phyloP scores from a whole-genome alignment of 2,329 filamentous ascomycete genomes.

The Cercospora sp. region DNA sequence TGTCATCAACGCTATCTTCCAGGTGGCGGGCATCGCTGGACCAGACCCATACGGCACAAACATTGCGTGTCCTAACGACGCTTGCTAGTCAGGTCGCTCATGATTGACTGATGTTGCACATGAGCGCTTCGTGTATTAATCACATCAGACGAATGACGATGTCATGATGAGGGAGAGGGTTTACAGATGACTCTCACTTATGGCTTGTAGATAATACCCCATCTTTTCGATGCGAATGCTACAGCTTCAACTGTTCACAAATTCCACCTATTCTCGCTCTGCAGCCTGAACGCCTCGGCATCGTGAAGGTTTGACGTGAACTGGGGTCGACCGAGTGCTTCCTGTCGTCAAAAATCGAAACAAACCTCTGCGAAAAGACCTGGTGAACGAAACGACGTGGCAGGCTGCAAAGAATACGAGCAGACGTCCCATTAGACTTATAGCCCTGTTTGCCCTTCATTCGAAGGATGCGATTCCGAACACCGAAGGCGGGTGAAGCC shows the following conservation, averaged over 20 bases:
- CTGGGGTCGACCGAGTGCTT: too few relatives aligned
- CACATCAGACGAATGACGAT: slow-evolving; percentile 6
- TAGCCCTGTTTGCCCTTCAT: background rate
- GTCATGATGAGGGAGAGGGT: background rate
- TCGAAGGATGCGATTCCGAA: slow-evolving; percentile 1
- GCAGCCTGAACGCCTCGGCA: background rate
- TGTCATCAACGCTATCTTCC: slow-evolving; percentile 60
- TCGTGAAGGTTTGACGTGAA: background rate
- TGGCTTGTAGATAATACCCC: slow-evolving; percentile 1
- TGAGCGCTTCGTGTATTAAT: background rate
- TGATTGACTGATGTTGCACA: background rate
- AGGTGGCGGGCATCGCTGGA: slow-evolving; percentile 48
- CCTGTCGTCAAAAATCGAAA: background rate
- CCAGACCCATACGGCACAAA: slow-evolving; percentile 45
- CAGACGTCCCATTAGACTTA: background rate
- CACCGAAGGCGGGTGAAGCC: background rate
- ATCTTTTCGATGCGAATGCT: background rate
- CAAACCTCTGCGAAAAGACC: background rate
- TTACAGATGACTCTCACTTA: slow-evolving; percentile 8
- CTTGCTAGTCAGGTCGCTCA: slow-evolving; percentile 29
- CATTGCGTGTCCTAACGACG: slow-evolving; percentile 45
- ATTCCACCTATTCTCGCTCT: background rate
- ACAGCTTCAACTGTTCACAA: slow-evolving; percentile 3
- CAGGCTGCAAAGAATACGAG: background rate
- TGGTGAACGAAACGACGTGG: background rate